Conservation (phyloP, 306 rosid species). For the Citrullus colocynthis region DNA sequence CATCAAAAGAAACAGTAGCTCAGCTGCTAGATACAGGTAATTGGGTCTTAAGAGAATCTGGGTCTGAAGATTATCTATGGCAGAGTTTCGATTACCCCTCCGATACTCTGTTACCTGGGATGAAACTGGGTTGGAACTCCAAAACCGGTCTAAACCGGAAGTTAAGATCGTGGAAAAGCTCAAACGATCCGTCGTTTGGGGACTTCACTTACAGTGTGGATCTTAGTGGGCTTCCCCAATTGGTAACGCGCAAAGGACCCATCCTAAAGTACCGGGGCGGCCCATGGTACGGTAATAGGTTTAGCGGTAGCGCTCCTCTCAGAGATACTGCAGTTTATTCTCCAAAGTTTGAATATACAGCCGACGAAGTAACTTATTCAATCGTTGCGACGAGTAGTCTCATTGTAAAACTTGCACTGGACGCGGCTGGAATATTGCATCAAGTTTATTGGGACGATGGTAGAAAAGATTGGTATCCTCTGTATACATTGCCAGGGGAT, state of each 20-base stretch:
- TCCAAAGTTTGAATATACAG: slow-evolving; percentile 20
- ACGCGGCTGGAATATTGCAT: neutral
- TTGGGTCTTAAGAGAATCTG: slow-evolving; percentile 23
- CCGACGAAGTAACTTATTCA: slow-evolving; percentile 23
- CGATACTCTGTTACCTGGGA: slow-evolving; percentile 36
- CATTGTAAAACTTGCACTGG: too few relatives aligned
- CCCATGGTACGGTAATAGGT: slow-evolving; percentile 34
- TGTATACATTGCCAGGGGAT: slow-evolving; percentile 23
- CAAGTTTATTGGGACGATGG: slow-evolving; percentile 24
- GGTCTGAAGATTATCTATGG: slow-evolving; percentile 23
- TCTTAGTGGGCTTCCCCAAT: slow-evolving; percentile 30
- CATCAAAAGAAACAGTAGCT: slow-evolving; percentile 14
- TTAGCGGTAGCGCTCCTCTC: slow-evolving; percentile 16
- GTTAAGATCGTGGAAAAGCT: slow-evolving; percentile 34
- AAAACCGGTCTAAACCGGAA: slow-evolving; percentile 27
- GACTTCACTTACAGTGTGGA: slow-evolving; percentile 27
- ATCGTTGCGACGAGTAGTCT: slow-evolving; percentile 7
- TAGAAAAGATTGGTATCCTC: slow-evolving; percentile 16
- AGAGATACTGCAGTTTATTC: slow-evolving; percentile 23
- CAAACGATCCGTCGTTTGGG: slow-evolving; percentile 29
- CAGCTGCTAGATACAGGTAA: slow-evolving; percentile 34
- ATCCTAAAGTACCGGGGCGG: slow-evolving; percentile 28
- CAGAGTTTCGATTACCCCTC: slow-evolving; percentile 47
- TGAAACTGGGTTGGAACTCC: slow-evolving; percentile 38
- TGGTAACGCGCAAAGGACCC: slow-evolving; percentile 19